A percentile compares a stretch with the other conserved stretches of the same genome.
phyloP scores from a whole-genome alignment of 2,329 filamentous ascomycete species.

The Ophiobolus disseminans region DNA sequence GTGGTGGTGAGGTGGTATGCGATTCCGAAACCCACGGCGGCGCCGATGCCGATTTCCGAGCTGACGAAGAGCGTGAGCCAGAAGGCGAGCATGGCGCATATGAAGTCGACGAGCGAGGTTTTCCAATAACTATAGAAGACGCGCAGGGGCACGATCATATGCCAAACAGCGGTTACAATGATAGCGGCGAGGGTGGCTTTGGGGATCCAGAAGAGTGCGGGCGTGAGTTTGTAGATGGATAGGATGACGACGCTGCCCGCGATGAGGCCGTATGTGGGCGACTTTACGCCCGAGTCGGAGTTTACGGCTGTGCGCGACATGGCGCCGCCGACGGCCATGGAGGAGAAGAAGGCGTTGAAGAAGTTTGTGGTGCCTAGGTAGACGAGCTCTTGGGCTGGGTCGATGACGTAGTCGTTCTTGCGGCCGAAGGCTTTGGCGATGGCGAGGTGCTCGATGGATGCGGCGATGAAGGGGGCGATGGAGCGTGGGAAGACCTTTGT shows the following conservation, averaged over 20 bases:
- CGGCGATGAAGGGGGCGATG: constrained; percentile 68
- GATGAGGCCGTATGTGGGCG: constrained; percentile 66
- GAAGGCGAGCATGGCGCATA: constrained; percentile 68
- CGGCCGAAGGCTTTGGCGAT: constrained; percentile 70
- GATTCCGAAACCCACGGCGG: constrained; percentile 60
- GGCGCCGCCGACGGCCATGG: constrained; percentile 70
- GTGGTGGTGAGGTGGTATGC: constrained; percentile 64
- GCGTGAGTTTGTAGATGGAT: constrained; percentile 67
- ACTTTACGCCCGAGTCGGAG: constrained; percentile 68
- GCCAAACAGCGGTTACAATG: constrained; percentile 70
- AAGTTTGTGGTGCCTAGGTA: constrained; percentile 69
- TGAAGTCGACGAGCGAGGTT: constrained; percentile 69
- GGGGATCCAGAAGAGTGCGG: constrained; percentile 71
- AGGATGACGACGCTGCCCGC: constrained; percentile 68
- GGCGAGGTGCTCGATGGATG: constrained; percentile 68
- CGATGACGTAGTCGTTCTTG: constrained; percentile 67
- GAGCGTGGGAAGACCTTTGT: constrained; percentile 61
- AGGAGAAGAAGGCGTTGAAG: constrained; percentile 69
- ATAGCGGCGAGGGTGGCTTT: constrained; percentile 70
- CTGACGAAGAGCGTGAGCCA: constrained; percentile 69
- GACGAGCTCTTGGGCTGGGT: constrained; percentile 70
- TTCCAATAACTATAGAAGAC: constrained; percentile 71
- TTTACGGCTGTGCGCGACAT: constrained; percentile 74
- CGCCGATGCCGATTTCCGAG: constrained; percentile 66
- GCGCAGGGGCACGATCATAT: constrained; percentile 64